Conservation (phyloP, 192 early-diverging fungal species). For the Phycomyces blakesleeanus region DNA sequence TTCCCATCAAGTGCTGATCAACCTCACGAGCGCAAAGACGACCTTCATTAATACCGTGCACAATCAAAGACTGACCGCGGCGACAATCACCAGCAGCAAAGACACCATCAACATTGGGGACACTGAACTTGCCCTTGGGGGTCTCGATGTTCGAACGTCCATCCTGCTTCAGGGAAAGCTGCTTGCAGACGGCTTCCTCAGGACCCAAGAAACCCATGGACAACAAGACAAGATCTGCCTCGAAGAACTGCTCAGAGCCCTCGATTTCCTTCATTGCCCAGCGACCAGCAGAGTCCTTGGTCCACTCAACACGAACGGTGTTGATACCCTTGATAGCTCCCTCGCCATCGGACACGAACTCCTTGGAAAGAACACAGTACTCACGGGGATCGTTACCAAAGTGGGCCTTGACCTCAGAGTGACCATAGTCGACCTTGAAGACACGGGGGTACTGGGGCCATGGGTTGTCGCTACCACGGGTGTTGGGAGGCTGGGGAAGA, state of each 20-base stretch:
- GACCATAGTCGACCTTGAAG: constrained; percentile 96
- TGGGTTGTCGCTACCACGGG: constrained; percentile 86
- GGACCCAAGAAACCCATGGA: constrained; percentile 92
- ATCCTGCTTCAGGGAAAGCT: constrained; percentile 76
- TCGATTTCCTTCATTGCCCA: constrained; percentile 91
- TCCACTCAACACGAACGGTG: constrained; percentile 96
- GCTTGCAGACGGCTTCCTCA: constrained; percentile 77
- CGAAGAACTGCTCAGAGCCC: constrained; percentile 80
- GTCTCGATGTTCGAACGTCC: constrained; percentile 81
- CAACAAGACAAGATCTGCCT: constrained; percentile 88
- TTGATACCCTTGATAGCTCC: constrained; percentile 87
- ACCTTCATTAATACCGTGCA: constrained; percentile 99
- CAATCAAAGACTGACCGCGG: constrained; percentile 91
- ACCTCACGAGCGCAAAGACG: constrained; percentile 91
- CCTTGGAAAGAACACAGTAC: constrained; percentile 93
- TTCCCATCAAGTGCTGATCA: constrained; percentile 77
- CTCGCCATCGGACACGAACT: constrained; percentile 81
- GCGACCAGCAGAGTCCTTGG: constrained; percentile 64
- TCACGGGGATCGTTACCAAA: constrained; percentile 95
- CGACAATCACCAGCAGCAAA: constrained; percentile 98
- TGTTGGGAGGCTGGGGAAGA: constrained; percentile 85
- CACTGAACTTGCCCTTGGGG: constrained; percentile 68
- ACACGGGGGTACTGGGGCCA: constrained; percentile 97
- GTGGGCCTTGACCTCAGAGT: constrained; percentile 82
- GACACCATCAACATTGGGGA: constrained; percentile 57